Evolutionary conservation across 306 rosid species (phyloP), one percentile per base, ranked within the genome.

Genomic region (Astragalus membranaceus): DNA sequence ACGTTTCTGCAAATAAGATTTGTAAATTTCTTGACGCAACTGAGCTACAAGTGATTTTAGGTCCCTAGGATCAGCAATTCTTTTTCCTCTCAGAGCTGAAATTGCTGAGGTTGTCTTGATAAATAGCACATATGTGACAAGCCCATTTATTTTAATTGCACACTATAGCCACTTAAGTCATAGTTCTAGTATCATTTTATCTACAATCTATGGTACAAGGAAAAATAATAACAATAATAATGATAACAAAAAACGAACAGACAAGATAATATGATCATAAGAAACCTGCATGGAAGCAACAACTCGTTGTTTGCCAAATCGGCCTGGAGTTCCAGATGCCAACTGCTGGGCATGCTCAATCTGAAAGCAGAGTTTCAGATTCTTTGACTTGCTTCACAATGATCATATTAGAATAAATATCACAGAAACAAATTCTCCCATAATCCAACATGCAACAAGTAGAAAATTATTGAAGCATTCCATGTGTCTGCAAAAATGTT

Each of bases 271-370:
- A 26, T 35, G 33, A 8, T 29, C 5, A 65, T 8, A n/a, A 63
- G 16, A 75, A 69, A 91, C 93, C 97, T 88, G 97, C 62, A 85
- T 73, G 17, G 97, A 91, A 75, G 97, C 92, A 67, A 85, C 70
- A 80, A 83, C 76, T 73, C 88, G 80, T 35, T 81, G 85, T 66
- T 73, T 76, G 48, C 93, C 89, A 65, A 91, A 91, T 36, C 85
- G 80, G 67, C 64, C 48, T 4, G 92, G 78, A 59, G 92, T 47
- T 60, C 80, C 88, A 48, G 79, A 79, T 42, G 90, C 88, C 83
- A 88, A 84, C 72, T 88, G 97, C 80, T 91, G 97, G 39, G 91
- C 90, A 64, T 91, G 97, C 83, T 91, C 97, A 78, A 91, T 81
- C 97, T 91, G 88, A 68, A 79, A 81, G 58, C 47, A 78, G 55